Evolutionary conservation across 1,139 yeast species (phyloP).

Genomic region (Dujonia santamariae): DNA sequence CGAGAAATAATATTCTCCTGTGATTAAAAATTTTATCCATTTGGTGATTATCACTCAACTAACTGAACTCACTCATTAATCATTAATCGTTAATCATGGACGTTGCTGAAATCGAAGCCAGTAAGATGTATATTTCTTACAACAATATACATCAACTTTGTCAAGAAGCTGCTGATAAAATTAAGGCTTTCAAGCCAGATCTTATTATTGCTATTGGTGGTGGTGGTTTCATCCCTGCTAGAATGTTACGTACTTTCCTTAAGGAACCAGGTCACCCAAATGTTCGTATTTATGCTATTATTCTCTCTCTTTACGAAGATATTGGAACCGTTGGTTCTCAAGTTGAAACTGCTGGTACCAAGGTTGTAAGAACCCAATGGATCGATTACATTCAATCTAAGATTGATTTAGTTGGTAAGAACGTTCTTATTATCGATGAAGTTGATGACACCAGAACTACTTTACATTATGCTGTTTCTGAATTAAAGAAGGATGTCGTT

Average conservation of each 20-base stretch:
- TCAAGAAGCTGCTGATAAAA: slow-evolving; percentile 73
- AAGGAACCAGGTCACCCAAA: slow-evolving; percentile 85
- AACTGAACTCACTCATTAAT: not conserved
- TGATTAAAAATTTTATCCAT: too few relatives aligned
- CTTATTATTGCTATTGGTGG: slow-evolving; percentile 89
- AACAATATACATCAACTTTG: slow-evolving; percentile 92
- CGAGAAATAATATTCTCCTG: too few relatives aligned
- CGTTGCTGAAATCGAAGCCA: slow-evolving; percentile 31
- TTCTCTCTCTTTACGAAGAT: slow-evolving; percentile 85
- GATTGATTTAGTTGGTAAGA: slow-evolving; percentile 73
- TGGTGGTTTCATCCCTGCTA: slow-evolving; percentile 95
- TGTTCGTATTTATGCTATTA: slow-evolving; percentile 91
- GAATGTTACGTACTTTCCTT: slow-evolving; percentile 87
- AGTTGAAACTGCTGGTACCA: slow-evolving; percentile 71
- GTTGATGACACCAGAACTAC: slow-evolving; percentile 97
- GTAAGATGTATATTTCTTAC: slow-evolving; percentile 82
- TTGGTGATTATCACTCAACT: not conserved
- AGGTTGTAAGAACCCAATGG: slow-evolving; percentile 95
- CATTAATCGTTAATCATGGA: too few relatives aligned
- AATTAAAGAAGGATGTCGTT: slow-evolving; percentile 78
- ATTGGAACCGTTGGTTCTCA: slow-evolving; percentile 56
- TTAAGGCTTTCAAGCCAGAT: slow-evolving; percentile 75
- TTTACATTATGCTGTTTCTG: slow-evolving; percentile 84
- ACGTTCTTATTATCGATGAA: slow-evolving; percentile 82
- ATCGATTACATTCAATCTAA: slow-evolving; percentile 73